Evolutionary conservation across 495 filamentous ascomycete species (phyloP), one percentile per base, ranked within the genome.

Genomic region (Talaromyces proteolyticus): DNA sequence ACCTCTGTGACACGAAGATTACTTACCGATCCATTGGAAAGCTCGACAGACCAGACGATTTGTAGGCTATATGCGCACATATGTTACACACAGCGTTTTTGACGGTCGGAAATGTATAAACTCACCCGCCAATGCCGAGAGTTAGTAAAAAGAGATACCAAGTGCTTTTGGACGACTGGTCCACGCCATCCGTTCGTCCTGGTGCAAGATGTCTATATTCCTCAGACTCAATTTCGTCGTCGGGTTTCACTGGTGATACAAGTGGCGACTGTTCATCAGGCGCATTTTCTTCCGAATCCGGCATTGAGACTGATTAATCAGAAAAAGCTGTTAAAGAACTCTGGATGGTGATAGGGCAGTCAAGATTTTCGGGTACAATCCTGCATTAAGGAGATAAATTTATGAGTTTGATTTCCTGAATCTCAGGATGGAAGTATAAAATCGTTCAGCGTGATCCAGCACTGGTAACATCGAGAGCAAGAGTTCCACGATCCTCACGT

Each of bases 41-140:
- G 68, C 62, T 95, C 90, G 37, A 93, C 89, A 6, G 89, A 87
- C 91, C 91, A 96, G n/a, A 89, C 89, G 59, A 96, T 83, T 65
- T 95, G 91, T 52, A 96, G 73, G 21, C 88, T 81, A 49, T 41
- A 47, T 10, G 6, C 19, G 5, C 4, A 42, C n/a, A n/a, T n/a
- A n/a, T n/a, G n/a, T n/a, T n/a, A n/a, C n/a, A n/a, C n/a, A n/a
- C n/a, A n/a, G n/a, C n/a, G n/a, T n/a, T n/a, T n/a, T 53, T 18
- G 8, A 39, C 41, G 42, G 24, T 2, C 43, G 17, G 50, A 21
- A 50, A 49, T 20, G 38, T 45, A 43, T 25, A 51, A 41, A 68
- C 78, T 73, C 57, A 82, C 78, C 82, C 91, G 38, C 88, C 87
- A 53, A 93, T 85, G 58, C 86, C 82, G 39, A 95, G 67, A 2